Percentiles rank a stretch among this genome's conserved stretches.
Conservation (phyloP, 257 asterid genomes). For the Datura wrightii region DNA sequence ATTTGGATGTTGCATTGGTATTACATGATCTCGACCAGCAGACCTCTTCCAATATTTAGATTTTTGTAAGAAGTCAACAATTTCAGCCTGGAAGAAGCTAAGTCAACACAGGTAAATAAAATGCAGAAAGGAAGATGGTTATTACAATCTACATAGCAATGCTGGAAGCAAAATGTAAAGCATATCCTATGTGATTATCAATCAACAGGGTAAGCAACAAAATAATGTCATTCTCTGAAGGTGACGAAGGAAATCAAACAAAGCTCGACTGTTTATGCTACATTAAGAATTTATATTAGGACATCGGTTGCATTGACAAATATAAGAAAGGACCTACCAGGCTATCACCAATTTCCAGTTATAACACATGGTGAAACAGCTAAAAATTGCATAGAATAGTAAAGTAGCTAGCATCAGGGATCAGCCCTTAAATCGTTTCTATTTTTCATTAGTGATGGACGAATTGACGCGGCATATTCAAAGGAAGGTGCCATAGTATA, state of each 20-base stretch:
- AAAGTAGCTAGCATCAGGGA: too few relatives aligned
- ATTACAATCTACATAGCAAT: slow-evolving; percentile 1
- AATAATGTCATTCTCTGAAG: not conserved
- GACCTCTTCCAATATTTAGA: slow-evolving; percentile 79
- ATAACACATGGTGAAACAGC: not conserved
- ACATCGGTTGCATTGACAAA: slow-evolving; percentile 8
- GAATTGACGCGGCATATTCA: too few relatives aligned
- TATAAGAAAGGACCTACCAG: not conserved
- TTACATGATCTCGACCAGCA: slow-evolving; percentile 83
- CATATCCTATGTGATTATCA: not conserved
- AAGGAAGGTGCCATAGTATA: too few relatives aligned
- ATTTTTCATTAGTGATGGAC: too few relatives aligned
- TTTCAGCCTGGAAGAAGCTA: slow-evolving; percentile 61
- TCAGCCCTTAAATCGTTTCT: too few relatives aligned
- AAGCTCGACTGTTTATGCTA: not conserved
- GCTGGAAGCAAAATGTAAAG: not conserved
- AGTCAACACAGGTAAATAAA: slow-evolving; percentile 6
- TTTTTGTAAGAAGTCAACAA: slow-evolving; percentile 61
- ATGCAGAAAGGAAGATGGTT: slow-evolving; percentile 18
- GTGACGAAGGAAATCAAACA: not conserved
- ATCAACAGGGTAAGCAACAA: not conserved
- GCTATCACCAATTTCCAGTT: not conserved
- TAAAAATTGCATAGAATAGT: not conserved
- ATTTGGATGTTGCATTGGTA: slow-evolving; percentile 94
- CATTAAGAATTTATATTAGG: not conserved